Evolutionary conservation across 108 stramenopile genomes (phyloP).

Genomic region (Stephanodiscus triporus): DNA sequence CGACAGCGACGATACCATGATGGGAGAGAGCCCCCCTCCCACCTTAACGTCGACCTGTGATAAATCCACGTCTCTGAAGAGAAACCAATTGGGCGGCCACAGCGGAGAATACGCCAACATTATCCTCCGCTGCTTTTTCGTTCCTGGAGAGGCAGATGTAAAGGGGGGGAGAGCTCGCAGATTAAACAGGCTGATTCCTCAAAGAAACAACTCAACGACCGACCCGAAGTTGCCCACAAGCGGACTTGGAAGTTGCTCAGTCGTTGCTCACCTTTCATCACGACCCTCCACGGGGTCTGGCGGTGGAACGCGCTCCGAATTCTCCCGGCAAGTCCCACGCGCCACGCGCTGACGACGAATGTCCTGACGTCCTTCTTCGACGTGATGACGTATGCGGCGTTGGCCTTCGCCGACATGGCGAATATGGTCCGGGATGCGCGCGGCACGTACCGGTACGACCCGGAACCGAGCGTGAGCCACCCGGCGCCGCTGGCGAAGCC

Average conservation of each 20-base stretch:
- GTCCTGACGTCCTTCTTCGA: conserved; percentile 2
- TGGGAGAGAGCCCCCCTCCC: conserved; percentile 15
- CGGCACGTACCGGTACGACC: conserved; percentile 14
- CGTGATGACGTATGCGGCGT: neutral
- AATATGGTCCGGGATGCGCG: neutral
- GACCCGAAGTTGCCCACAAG: conserved; percentile 19
- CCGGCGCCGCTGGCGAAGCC: conserved; percentile 72
- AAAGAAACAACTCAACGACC: no score
- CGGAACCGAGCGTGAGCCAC: conserved; percentile 54
- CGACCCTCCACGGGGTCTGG: no score
- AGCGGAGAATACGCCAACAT: conserved; percentile 6
- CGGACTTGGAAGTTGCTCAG: no score
- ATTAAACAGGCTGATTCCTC: no score
- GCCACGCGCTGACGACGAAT: conserved; percentile 48
- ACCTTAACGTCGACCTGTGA: conserved; percentile 7
- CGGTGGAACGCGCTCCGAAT: no score
- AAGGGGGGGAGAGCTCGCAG: no score
- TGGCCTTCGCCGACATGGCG: conserved; percentile 4
- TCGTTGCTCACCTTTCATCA: no score
- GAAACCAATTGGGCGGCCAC: conserved; percentile 44
- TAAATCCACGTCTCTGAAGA: conserved; percentile 31
- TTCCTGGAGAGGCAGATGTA: conserved; percentile 14
- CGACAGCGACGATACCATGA: conserved; percentile 30
- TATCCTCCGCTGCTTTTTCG: no score
- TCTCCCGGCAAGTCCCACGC: conserved; percentile 55